Conservation (phyloP, 2,329 filamentous ascomycete species). For the Falciphora oryzae region DNA sequence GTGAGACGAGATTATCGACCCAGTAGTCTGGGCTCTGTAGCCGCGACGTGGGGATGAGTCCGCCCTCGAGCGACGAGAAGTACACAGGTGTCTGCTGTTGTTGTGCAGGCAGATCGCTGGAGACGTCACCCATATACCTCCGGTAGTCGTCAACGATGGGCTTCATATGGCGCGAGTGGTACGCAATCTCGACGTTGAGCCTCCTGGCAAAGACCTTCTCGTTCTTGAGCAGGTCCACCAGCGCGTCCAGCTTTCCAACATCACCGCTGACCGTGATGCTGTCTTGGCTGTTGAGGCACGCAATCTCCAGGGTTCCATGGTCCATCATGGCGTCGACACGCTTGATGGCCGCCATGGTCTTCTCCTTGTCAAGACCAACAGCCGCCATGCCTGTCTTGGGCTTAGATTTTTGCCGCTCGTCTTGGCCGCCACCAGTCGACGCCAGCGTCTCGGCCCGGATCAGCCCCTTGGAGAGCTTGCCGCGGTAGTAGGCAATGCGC, state of each 20-base stretch:
- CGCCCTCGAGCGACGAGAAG: constrained; percentile 20
- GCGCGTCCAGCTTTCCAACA: constrained; percentile 16
- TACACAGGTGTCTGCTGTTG: constrained; percentile 10
- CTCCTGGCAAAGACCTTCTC: constrained; percentile 19
- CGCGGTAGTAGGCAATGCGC: constrained; percentile 33
- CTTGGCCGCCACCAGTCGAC: too few relatives aligned
- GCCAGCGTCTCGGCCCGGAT: constrained; percentile 11
- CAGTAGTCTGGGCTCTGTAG: constrained; percentile 21
- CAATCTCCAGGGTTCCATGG: constrained; percentile 16
- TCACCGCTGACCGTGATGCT: constrained; percentile 23
- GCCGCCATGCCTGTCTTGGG: constrained; percentile 21
- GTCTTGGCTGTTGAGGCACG: constrained; percentile 19
- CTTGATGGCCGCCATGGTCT: constrained; percentile 14
- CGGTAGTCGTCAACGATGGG: constrained; percentile 18
- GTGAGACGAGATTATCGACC: constrained; percentile 23
- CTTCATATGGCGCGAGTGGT: constrained; percentile 28
- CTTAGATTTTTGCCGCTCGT: constrained; percentile 3
- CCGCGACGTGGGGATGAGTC: constrained; percentile 12
- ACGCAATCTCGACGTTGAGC: constrained; percentile 26
- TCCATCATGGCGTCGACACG: constrained; percentile 16
- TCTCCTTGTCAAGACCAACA: constrained; percentile 20
- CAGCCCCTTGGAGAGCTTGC: constrained; percentile 23
- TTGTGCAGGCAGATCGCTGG: not conserved
- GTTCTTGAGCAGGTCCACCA: constrained; percentile 15
- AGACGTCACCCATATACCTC: constrained; percentile 14